Evolutionary conservation across 2,329 filamentous ascomycete genomes (phyloP).

Genomic region (Magnaporthales sp.): DNA sequence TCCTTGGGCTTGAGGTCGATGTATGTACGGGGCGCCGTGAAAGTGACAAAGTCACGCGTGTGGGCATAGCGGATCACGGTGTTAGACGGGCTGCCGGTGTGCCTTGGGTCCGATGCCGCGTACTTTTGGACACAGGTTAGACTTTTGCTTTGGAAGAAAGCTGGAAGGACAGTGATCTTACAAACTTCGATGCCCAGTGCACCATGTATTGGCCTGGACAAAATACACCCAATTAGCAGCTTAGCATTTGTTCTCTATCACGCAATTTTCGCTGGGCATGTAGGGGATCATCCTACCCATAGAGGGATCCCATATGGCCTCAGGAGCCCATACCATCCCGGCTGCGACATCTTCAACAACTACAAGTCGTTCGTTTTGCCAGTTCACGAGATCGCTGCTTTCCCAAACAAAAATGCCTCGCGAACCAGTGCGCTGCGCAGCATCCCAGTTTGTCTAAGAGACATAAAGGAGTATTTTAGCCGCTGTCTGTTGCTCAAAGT

Average conservation of each 20-base stretch:
- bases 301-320: slow-evolving; percentile 41
- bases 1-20: slow-evolving; percentile 37
- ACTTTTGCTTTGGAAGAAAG: neutral
- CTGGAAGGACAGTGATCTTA: slow-evolving; percentile 14
- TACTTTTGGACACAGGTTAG: slow-evolving; percentile 25
- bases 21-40: slow-evolving; percentile 39
- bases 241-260: neutral
- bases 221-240: neutral
- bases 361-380: slow-evolving; percentile 37
- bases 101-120: slow-evolving; percentile 32
- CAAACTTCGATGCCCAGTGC: slow-evolving; percentile 38
- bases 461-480: neutral
- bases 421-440: slow-evolving; percentile 39
- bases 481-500: neutral
- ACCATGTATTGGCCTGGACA: slow-evolving; percentile 31
- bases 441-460: slow-evolving; percentile 40
- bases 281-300: slow-evolving; percentile 19
- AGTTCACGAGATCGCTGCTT: slow-evolving; percentile 39
- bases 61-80: slow-evolving; percentile 44
- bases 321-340: slow-evolving; percentile 51
- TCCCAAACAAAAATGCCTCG: slow-evolving; percentile 47
- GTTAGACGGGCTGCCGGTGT: slow-evolving; percentile 35
- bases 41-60: slow-evolving; percentile 45
- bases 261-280: neutral
- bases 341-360: slow-evolving; percentile 41